Base-by-base conservation (phyloP, 2,329 filamentous ascomycete species). In the Coniella lustricola region DNA sequence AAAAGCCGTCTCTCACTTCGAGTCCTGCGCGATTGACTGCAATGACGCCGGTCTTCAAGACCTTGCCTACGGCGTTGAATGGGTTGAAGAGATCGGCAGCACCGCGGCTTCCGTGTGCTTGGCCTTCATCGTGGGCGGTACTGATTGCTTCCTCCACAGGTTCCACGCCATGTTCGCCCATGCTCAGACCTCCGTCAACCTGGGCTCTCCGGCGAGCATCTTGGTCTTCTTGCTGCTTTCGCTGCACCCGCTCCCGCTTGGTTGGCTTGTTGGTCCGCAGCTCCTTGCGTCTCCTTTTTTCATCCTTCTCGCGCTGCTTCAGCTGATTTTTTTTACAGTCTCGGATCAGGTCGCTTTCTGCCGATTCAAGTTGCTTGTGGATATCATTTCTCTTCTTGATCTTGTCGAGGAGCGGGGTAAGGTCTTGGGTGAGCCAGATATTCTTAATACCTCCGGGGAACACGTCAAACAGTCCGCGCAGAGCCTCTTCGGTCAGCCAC, bases 361-460 rank as follows among this genome's bases (percentile, higher is more conserved):
- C 91, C 8, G 68, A 67, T 61, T 98, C 93, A 0, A 98, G 77
- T 48, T 74, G 71, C 36, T 75, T 64, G 40, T 91, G 89, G 13
- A 95, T 70, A 8, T 76, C 69, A 52, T 90, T 81, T 38, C 93
- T 79, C 54, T 81, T 71, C 42, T 87, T 78, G 39, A 97, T 85
- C 63, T 97, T 97, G 53, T 90, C 85, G 40, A 87, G 77, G 10
- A 98, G 76, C 8, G 84, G 77, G 37, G 90, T 87, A 56, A 89
- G 84, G 61, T 98, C 87, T 53, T 91, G 81, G 51, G 96, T 98
- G 58, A 98, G 83, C 90, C 91, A 98, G 40, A 98, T 87, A 57
- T 97, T 97, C 51, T 88, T 81, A 60, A 98, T 85, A 25, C 93
- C 93, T 17, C 93, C 93, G 0, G 93, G 93, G 58, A 96, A 97